phyloP scores from a whole-genome alignment of 1,284 basidiomycete genomes.

The Cutaneotrichosporon sp. region DNA sequence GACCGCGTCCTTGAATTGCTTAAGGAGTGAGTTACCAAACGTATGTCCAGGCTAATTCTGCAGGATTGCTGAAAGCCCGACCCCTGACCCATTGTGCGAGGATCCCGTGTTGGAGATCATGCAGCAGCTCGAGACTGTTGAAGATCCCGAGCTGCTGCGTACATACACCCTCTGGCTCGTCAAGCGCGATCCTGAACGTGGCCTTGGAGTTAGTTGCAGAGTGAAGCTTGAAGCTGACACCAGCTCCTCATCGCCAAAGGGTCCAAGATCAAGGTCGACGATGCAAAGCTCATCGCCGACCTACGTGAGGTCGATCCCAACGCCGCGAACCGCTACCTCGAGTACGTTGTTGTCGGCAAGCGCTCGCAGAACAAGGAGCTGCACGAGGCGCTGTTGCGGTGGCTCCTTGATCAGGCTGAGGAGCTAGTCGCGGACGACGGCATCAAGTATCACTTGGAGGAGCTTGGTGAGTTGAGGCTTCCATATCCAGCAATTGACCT shows the following conservation, averaged over 20 bases:
- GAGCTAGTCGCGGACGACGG: slow-evolving; percentile 39
- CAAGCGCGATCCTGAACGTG: slow-evolving; percentile 61
- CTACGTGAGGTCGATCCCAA: slow-evolving; percentile 43
- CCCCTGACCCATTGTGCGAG: slow-evolving; percentile 59
- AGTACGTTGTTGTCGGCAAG: slow-evolving; percentile 68
- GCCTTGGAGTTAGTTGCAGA: slow-evolving; percentile 61
- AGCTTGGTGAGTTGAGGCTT: slow-evolving; percentile 44
- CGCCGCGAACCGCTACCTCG: slow-evolving; percentile 66
- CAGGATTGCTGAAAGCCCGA: slow-evolving; percentile 49
- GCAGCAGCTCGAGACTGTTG: slow-evolving; percentile 57
- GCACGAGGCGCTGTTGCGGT: slow-evolving; percentile 35
- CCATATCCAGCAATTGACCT: neutral
- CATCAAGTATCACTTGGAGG: slow-evolving; percentile 46
- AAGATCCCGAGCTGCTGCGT: slow-evolving; percentile 60
- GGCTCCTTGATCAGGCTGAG: slow-evolving; percentile 31
- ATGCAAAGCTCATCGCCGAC: slow-evolving; percentile 40
- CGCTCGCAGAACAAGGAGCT: slow-evolving; percentile 47
- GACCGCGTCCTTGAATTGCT: slow-evolving; percentile 62
- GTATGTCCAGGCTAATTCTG: neutral
- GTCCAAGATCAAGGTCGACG: slow-evolving; percentile 54
- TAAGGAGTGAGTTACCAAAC: slow-evolving; percentile 57
- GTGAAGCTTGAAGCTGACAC: neutral
- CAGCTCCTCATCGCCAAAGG: slow-evolving; percentile 52
- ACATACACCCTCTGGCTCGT: slow-evolving; percentile 78
- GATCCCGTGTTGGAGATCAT: slow-evolving; percentile 69